Base-by-base conservation (phyloP, 2,329 filamentous ascomycete species). In the Camillea tinctor region DNA sequence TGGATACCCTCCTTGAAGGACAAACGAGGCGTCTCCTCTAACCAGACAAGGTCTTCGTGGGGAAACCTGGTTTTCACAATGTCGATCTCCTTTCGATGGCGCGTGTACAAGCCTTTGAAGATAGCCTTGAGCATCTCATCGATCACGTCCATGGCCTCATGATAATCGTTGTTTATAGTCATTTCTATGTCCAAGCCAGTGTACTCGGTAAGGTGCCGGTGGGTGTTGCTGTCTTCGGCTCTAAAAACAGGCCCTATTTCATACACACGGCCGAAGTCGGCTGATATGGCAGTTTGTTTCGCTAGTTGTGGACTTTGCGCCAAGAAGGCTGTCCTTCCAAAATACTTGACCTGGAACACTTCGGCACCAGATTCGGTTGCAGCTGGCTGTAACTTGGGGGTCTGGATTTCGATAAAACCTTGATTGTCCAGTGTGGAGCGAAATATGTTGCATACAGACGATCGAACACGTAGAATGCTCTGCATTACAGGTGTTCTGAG, bases 151-250 rank as follows among this genome's bases (percentile, higher is more conserved):
- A 97, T 84, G 55, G 93, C 90, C 75, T 97, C 93, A 70, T 96
- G 89, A 73, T 97, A 97, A 74, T 96, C 89, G 68, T 91, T 87
- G 54, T 93, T 89, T 64, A 97, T 92, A 2, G 88, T 84, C 94
- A 97, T 97, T 72, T 97, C 93, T 19, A 97, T 76, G 81, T 97
- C 93, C 26, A 97, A 81, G 58, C 93, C 93, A 4, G 93, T 97
- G 73, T 96, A 97, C 74, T 97, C 93, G 0, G 93, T 97, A 81
- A 97, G 81, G 74, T 97, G 93, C 44, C 93, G 88, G 71, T 97
- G 93, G 0, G 93, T 97, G 75, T 97, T 97, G 72, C 91, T 96
- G 79, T 97, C 96, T 74, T 97, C 93, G 0, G 93, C 93, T 67
- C 93, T 88, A 82, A 97, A 97, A 6, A 97, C 93, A 1, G 91